These are phyloP conservation scores for Pseudoturritis turrita DNA, from an alignment of 345 rosid species.

Conservation along the genomic window DNA sequence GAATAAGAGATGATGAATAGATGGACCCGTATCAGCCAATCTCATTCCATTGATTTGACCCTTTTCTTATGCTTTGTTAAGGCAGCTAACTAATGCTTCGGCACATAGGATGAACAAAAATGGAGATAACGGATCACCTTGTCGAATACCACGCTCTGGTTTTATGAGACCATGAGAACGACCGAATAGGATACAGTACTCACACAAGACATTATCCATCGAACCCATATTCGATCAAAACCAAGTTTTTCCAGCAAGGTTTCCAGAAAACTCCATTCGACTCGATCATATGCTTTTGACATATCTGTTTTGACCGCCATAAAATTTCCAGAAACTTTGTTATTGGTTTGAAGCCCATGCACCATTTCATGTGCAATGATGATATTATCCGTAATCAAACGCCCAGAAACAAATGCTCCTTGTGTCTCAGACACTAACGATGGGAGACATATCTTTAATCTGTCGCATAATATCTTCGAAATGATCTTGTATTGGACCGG, in stretches of 20 bases:
- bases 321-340: accelerated
- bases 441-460: background rate
- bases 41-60: too few species aligned
- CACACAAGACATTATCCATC: background rate
- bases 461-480: background rate
- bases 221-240: background rate
- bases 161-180: background rate
- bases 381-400: background rate
- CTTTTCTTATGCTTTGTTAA: background rate
- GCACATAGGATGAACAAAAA: background rate
- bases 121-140: background rate
- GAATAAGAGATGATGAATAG: too few species aligned
- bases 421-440: accelerated
- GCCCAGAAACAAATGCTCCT: background rate
- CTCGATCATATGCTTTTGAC: background rate
- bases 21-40: too few species aligned
- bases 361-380: background rate
- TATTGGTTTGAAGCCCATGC: accelerated
- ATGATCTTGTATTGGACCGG: too few species aligned
- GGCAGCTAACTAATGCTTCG: background rate
- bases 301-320: background rate
- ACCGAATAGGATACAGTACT: background rate
- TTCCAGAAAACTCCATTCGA: background rate
- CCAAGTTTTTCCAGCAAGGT: background rate
- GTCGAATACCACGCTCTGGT: background rate